Base-by-base conservation (phyloP, 2,329 filamentous ascomycete species). In the Alternaria arborescens region DNA sequence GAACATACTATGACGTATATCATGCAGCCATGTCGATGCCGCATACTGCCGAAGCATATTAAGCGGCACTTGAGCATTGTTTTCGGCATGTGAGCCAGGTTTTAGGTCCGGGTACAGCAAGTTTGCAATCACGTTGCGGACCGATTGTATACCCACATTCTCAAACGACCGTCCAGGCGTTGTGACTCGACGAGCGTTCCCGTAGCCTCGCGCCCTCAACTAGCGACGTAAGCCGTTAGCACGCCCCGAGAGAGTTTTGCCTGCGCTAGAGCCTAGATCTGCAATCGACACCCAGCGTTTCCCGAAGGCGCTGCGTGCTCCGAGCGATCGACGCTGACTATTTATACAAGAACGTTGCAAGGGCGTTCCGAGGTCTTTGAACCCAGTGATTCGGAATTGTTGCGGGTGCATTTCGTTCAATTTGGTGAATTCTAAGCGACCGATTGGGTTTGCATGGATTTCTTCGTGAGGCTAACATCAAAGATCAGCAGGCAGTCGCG, bases 161-260 rank as follows among this genome's bases (percentile, higher is more conserved):
- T 44, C 36, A 41, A 26, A 38, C 43, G 28, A 28, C 32, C 26
- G 32, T 55, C 44, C 53, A 48, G 43, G 44, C 52, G 28, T 38
- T 52, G 40, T 52, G 38, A 44, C 52, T 55, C 47, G 40, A 41
- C 36, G 32, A 52, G 41, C 24, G 22, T 22, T 54, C 50, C 56
- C 47, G 47, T 34, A 43, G 55, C 55, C 55, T 57, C 47, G 47
- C 55, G 28, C 24, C 30, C 22, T 28, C 22, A 46, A 28, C 55
- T 40, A 43, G 42, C 46, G 46, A 57, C 38, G n/a, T 34, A 54
- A 58, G 20, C 32, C 53, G 52, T 57, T 60, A 52, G 58, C 28
- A 60, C 50, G 18, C 55, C 26, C 52, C 53, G 58, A 60, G 46
- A 56, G 47, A 46, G 58, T 60, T 60, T 60, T 47, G 58, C 34